phyloP scores from a whole-genome alignment of 2,329 filamentous ascomycete species.

The Fusarium sp. region DNA sequence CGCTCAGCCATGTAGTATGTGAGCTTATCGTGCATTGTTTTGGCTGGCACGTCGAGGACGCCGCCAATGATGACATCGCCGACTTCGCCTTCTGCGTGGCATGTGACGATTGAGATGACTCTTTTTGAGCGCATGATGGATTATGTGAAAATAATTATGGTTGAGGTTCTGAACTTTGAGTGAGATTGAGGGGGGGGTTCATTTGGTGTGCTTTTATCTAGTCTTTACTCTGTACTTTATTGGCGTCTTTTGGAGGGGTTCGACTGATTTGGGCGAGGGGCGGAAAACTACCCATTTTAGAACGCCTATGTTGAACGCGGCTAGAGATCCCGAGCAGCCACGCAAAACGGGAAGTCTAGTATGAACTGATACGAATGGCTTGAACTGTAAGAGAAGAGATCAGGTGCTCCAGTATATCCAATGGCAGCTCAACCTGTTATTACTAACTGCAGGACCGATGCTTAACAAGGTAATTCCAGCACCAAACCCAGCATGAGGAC shows the following conservation, averaged over 20 bases:
- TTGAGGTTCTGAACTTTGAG: not conserved
- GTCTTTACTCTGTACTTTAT: not conserved
- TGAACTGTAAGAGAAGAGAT: not conserved
- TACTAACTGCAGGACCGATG: not conserved
- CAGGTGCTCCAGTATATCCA: too few relatives aligned
- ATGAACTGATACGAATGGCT: not conserved
- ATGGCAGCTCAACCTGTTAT: not conserved
- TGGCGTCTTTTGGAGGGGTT: not conserved
- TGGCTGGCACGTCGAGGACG: slow-evolving; percentile 52
- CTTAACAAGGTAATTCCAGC: rapidly evolving
- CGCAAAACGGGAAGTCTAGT: not conserved
- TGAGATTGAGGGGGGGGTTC: not conserved
- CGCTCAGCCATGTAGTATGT: slow-evolving; percentile 50
- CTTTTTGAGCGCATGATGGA: slow-evolving; percentile 14
- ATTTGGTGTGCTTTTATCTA: slow-evolving; percentile 2
- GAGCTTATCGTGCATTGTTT: slow-evolving; percentile 59
- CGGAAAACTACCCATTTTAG: slow-evolving; percentile 6
- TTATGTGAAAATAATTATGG: not conserved
- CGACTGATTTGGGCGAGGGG: not conserved
- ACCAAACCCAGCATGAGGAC: rapidly evolving
- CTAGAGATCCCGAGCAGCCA: slow-evolving; percentile 14
- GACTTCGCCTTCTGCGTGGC: slow-evolving; percentile 53
- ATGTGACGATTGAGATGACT: slow-evolving; percentile 45
- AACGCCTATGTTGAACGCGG: not conserved
- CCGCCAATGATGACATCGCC: slow-evolving; percentile 59